Percentiles rank a stretch among this genome's conserved stretches.
These are phyloP conservation scores for Paspalum notatum DNA, from an alignment of 176 grass and related monocot species.

Conservation along the genomic window DNA sequence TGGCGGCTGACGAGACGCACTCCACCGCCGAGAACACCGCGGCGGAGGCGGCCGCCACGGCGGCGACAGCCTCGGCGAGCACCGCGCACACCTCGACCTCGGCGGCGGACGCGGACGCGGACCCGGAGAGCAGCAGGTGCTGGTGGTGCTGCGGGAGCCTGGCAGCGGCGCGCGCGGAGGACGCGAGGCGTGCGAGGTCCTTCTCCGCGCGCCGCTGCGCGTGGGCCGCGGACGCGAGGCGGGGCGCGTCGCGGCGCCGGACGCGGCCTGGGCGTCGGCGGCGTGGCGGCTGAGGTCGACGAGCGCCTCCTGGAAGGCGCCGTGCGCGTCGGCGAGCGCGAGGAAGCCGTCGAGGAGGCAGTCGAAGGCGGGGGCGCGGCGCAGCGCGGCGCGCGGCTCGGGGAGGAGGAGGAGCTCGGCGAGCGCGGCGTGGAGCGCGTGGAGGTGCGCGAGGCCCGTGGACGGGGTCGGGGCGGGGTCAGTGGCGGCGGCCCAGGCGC, in stretches of 20 bases:
- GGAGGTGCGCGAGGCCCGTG: conserved; percentile 29
- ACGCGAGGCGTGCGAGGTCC: conserved; percentile 42
- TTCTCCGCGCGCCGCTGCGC: conserved; percentile 48
- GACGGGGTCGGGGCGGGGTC: not conserved
- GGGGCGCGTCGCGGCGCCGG: conserved; percentile 36
- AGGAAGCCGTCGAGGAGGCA: conserved; percentile 67
- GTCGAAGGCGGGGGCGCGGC: not conserved
- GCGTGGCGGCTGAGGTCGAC: conserved; percentile 42
- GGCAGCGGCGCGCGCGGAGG: conserved; percentile 28
- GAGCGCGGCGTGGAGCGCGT: conserved; percentile 50
- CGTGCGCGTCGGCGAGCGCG: conserved; percentile 66
- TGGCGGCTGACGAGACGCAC: conserved; percentile 19
- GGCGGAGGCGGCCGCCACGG: conserved; percentile 26
- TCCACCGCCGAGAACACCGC: conserved; percentile 32
- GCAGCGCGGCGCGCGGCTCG: conserved; percentile 37
- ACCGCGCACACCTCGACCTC: conserved; percentile 47
- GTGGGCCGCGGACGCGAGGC: conserved; percentile 41
- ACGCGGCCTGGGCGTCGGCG: conserved; percentile 55
- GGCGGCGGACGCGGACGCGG: not conserved
- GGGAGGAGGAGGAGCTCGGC: conserved; percentile 57
- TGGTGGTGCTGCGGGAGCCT: not conserved
- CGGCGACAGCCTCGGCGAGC: conserved; percentile 40
- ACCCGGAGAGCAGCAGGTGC: not conserved
- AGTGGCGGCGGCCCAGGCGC: conserved; percentile 19
- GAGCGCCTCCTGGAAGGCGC: conserved; percentile 47